These are phyloP conservation scores for Vaccinium myrtillus DNA, from an alignment of 148 eudicot species.

Conservation along the genomic window DNA sequence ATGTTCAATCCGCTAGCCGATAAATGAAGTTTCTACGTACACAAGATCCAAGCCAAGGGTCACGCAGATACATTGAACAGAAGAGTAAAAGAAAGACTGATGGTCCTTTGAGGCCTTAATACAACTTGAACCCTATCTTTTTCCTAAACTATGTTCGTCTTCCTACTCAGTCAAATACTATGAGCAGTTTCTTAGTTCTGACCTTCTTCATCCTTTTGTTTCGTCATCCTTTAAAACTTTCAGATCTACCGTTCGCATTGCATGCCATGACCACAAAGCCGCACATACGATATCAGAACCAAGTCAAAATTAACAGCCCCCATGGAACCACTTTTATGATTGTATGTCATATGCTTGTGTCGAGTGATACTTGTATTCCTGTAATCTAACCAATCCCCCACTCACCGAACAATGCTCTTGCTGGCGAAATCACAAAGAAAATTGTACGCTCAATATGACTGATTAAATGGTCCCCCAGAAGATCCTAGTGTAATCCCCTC, in stretches of 20 bases:
- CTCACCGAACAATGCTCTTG: background rate
- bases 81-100: no score
- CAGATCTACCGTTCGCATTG: background rate
- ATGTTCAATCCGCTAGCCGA: background rate
- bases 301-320: background rate
- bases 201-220: background rate
- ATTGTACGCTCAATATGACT: background rate
- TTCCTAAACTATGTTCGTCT: no score
- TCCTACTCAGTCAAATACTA: background rate
- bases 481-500: background rate
- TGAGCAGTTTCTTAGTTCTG: background rate
- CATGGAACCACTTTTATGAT: background rate
- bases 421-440: background rate
- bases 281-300: background rate
- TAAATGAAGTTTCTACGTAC: background rate
- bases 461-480: background rate
- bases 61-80: no score
- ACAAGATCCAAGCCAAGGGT: background rate
- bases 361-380: background rate
- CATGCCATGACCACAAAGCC: background rate
- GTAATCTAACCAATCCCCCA: background rate
- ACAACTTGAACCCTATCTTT: no score
- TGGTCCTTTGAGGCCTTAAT: no score
- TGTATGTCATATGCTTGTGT: background rate
- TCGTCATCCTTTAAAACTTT: background rate